Evolutionary conservation across 768 basidiomycete species (phyloP), one percentile per base, ranked within the genome.

Genomic region (Megacollybia marginata): DNA sequence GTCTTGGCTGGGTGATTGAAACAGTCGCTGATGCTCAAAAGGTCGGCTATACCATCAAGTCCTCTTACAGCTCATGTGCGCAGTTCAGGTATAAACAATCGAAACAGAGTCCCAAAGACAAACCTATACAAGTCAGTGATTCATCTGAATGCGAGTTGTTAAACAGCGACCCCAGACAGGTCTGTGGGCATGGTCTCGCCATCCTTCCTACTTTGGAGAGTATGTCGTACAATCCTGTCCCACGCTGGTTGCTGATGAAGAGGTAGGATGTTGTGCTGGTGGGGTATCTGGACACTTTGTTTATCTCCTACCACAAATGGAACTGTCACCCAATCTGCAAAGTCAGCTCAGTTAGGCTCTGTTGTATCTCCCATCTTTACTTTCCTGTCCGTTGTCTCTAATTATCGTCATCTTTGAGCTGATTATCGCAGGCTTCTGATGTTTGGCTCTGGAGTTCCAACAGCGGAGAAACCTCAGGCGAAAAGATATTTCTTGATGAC

Each of bases 191-290:
- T 80, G 73, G 71, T 76, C 77, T 19, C 73, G 83, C 4, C 82
- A 86, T 55, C 83, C 84, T 16, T 79, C 82, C 1, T 86, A 85
- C 59, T 84, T 85, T 55, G 83, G 83, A 58, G 84, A 86, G 78
- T 82, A 1, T 13, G 58, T 9, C 28, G 16, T 46, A 19, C 18
- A 44, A 23, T 31, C 28, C 9, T 57, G 28, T 57, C 56, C 52
- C 54, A 48, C 32, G 13, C 16, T 51, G 7, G 19, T 42, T 31
- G 23, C 16, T 47, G 18, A 33, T 8, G 11, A 20, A 16, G n/a
- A 12, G 23, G 1, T 52, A 79, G 77, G 59, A 82, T 80, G 48
- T 60, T 80, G 51, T 80, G 78, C 56, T 82, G 80, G 79, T 82
- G 79, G 79, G 82, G 80, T 2, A 78, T 81, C 15, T 83, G 79